These are phyloP conservation scores for Aspergillus asperescens DNA, from an alignment of 495 filamentous ascomycete genomes.

Conservation along the genomic window DNA sequence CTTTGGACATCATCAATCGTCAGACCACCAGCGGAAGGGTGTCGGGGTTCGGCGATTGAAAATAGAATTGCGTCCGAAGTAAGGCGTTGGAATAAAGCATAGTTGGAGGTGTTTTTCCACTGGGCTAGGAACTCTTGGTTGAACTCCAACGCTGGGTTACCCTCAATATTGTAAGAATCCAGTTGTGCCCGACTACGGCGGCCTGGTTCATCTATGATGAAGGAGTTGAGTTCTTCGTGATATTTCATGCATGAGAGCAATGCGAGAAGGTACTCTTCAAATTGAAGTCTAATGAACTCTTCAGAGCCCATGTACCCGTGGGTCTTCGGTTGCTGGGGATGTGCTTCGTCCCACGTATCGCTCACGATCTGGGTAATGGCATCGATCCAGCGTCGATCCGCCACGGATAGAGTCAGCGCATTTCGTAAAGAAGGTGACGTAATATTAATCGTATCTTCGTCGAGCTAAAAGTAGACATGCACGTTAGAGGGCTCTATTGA, in stretches of 20 bases:
- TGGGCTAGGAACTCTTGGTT: constrained; percentile 62
- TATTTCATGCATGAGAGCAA: constrained; percentile 87
- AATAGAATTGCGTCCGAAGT: constrained; percentile 84
- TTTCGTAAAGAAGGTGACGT: constrained; percentile 70
- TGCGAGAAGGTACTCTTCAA: constrained; percentile 93
- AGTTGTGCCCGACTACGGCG: constrained; percentile 30
- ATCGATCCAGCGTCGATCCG: constrained; percentile 95
- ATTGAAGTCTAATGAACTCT: constrained; percentile 95
- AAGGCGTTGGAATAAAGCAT: constrained; percentile 69
- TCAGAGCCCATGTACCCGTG: constrained; percentile 95
- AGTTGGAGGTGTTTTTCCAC: constrained; percentile 86
- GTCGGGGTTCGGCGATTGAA: constrained; percentile 85
- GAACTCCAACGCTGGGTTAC: constrained; percentile 81
- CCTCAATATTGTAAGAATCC: constrained; percentile 54
- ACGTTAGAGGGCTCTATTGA: background rate
- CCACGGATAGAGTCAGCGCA: constrained; percentile 73
- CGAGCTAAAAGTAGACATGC: constrained; percentile 50
- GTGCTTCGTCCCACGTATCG: constrained; percentile 92
- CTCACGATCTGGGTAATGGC: constrained; percentile 87
- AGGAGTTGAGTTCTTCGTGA: constrained; percentile 61
- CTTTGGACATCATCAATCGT: constrained; percentile 93
- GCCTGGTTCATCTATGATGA: constrained; percentile 25
- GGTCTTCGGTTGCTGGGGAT: constrained; percentile 83
- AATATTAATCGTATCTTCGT: constrained; percentile 82
- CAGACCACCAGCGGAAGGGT: constrained; percentile 91